A percentile compares a stretch with the other conserved stretches of the same genome.
Evolutionary conservation across 768 basidiomycete genomes (phyloP).

Genomic region (Albatrellus ellisii): DNA sequence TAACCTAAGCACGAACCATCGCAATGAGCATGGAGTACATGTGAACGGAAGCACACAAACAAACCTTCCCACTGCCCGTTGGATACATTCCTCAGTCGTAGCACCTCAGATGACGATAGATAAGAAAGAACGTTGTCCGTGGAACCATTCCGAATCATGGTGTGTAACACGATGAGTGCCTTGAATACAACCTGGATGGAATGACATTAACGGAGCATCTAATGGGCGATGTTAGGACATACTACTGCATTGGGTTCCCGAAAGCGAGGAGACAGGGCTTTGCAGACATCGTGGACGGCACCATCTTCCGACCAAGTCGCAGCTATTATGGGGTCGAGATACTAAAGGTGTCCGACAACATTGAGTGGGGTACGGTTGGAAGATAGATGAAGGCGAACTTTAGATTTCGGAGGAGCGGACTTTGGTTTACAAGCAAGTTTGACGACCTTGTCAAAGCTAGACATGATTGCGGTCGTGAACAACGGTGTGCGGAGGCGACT

Average conservation of each 20-base stretch:
- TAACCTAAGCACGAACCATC: slow-evolving; percentile 42
- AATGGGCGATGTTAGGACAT: slow-evolving; percentile 19
- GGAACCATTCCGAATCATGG: slow-evolving; percentile 92
- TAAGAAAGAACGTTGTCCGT: slow-evolving; percentile 86
- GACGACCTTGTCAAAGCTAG: slow-evolving; percentile 83
- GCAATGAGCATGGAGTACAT: background rate
- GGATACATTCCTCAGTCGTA: slow-evolving; percentile 73
- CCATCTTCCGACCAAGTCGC: slow-evolving; percentile 97
- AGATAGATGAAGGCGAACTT: slow-evolving; percentile 35
- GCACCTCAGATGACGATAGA: slow-evolving; percentile 69
- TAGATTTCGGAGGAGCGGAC: slow-evolving; percentile 88
- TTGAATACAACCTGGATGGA: slow-evolving; percentile 84
- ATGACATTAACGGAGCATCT: background rate
- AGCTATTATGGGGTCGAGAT: slow-evolving; percentile 91
- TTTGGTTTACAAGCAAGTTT: slow-evolving; percentile 98
- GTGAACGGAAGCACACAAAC: slow-evolving; percentile 8
- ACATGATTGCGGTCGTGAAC: slow-evolving; percentile 29
- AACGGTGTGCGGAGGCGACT: slow-evolving; percentile 2
- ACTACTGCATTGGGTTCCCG: slow-evolving; percentile 89
- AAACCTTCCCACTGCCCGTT: slow-evolving; percentile 81
- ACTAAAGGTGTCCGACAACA: slow-evolving; percentile 31
- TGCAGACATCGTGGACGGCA: slow-evolving; percentile 85
- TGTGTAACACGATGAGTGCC: slow-evolving; percentile 87
- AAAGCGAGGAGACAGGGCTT: slow-evolving; percentile 71
- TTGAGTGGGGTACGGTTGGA: background rate